Evolutionary conservation across 2,329 filamentous ascomycete genomes (phyloP).

Genomic region (Alternaria alternata): DNA sequence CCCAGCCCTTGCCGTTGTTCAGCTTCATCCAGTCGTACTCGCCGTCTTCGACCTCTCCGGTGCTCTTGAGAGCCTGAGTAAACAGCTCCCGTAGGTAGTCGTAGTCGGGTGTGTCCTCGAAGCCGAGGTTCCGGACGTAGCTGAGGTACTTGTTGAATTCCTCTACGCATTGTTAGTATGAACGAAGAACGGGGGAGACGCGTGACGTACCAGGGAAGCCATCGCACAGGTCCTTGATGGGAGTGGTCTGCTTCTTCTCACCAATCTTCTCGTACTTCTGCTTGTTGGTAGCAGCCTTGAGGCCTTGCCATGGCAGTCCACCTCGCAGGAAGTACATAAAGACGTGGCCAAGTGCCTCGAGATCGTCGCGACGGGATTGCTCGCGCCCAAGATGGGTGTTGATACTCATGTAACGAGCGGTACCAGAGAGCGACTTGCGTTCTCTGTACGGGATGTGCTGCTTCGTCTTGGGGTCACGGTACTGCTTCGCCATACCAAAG

Average conservation of each 20-base stretch:
- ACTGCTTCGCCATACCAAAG: slow-evolving; percentile 99
- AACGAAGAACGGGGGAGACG: neutral
- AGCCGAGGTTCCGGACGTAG: slow-evolving; percentile 96
- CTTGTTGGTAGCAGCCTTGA: slow-evolving; percentile 78
- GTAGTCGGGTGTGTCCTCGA: slow-evolving; percentile 98
- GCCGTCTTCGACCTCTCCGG: slow-evolving; percentile 93
- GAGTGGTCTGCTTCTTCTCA: slow-evolving; percentile 98
- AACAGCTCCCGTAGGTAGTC: slow-evolving; percentile 97
- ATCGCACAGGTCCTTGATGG: slow-evolving; percentile 95
- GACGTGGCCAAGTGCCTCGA: slow-evolving; percentile 81
- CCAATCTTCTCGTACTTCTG: slow-evolving; percentile 99
- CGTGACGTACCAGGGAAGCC: slow-evolving; percentile 76
- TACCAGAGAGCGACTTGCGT: slow-evolving; percentile 94
- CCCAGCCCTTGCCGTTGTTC: slow-evolving; percentile 92
- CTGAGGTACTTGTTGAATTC: slow-evolving; percentile 98
- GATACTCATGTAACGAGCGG: slow-evolving; percentile 99
- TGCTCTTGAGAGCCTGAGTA: slow-evolving; percentile 93
- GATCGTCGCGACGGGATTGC: slow-evolving; percentile 93
- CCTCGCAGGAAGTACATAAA: slow-evolving; percentile 75
- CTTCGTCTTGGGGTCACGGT: slow-evolving; percentile 97
- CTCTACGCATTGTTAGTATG: slow-evolving; percentile 61
- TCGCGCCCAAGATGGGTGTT: slow-evolving; percentile 97
- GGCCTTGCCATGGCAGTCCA: slow-evolving; percentile 72
- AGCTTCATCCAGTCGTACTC: slow-evolving; percentile 99
- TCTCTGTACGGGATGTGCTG: slow-evolving; percentile 98